Conservation (phyloP, 192 early-diverging fungal genomes). For the Rhizophagus clarus region DNA sequence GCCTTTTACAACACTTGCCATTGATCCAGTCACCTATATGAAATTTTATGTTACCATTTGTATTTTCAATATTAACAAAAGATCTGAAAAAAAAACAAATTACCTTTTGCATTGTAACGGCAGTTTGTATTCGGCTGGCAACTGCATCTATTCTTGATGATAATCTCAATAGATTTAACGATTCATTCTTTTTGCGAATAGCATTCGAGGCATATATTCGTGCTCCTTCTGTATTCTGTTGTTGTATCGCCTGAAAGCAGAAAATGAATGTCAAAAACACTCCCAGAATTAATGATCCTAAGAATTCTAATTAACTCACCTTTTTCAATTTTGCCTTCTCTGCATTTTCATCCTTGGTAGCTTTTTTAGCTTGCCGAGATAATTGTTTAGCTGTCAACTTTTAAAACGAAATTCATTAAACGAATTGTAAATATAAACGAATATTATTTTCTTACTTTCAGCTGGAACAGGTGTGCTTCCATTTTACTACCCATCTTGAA, state of each 20-base stretch:
- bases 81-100: neutral
- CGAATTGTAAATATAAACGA: too few relatives aligned
- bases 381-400: slow-evolving; percentile 93
- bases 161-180: slow-evolving; percentile 84
- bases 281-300: neutral
- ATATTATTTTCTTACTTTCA: neutral
- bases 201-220: slow-evolving; percentile 93
- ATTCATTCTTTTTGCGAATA: slow-evolving; percentile 96
- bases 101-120: slow-evolving; percentile 87
- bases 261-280: neutral
- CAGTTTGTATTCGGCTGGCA: slow-evolving; percentile 88
- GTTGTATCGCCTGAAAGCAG: slow-evolving; percentile 77
- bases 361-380: slow-evolving; percentile 81
- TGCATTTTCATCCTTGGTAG: slow-evolving; percentile 77
- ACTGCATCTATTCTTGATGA: slow-evolving; percentile 92
- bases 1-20: slow-evolving; percentile 86
- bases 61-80: neutral
- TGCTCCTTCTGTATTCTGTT: slow-evolving; percentile 90
- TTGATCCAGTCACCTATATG: slow-evolving; percentile 69
- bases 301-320: slow-evolving; percentile 41
- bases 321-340: slow-evolving; percentile 91
- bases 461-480: slow-evolving; percentile 4
- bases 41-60: neutral
- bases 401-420: neutral
- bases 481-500: neutral